A percentile compares a stretch with the other conserved stretches of the same genome.
phyloP scores from a whole-genome alignment of 768 basidiomycete genomes.

The Sistotremastrum suecicum region DNA sequence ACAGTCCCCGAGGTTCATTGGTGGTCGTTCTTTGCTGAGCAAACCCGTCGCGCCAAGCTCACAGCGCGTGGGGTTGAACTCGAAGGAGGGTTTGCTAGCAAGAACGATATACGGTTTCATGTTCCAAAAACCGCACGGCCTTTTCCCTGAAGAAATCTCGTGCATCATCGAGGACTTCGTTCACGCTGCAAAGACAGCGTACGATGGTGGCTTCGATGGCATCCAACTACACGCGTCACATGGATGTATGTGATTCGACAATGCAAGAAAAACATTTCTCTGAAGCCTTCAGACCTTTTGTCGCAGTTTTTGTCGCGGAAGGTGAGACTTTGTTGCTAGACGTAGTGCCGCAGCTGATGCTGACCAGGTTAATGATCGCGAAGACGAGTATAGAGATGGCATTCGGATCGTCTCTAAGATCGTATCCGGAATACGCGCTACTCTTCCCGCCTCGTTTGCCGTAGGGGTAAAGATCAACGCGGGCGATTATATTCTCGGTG shows the following conservation, averaged over 20 bases:
- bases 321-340: slow-evolving; percentile 21
- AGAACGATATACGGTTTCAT: slow-evolving; percentile 28
- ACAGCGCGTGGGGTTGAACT: slow-evolving; percentile 10
- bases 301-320: slow-evolving; percentile 66
- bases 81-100: slow-evolving; percentile 17
- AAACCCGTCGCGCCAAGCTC: slow-evolving; percentile 63
- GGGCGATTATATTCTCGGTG: slow-evolving; percentile 46
- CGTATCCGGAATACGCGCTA: slow-evolving; percentile 36
- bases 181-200: slow-evolving; percentile 48
- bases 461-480: slow-evolving; percentile 73
- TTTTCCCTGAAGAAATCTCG: slow-evolving; percentile 48
- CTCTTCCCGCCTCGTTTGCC: slow-evolving; percentile 43
- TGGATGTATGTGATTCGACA: slow-evolving; percentile 38
- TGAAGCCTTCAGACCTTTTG: slow-evolving; percentile 44
- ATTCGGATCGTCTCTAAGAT: slow-evolving; percentile 48
- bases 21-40: slow-evolving; percentile 46
- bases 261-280: neutral
- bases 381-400: slow-evolving; percentile 43
- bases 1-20: slow-evolving; percentile 63
- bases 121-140: slow-evolving; percentile 50
- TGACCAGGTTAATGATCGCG: slow-evolving; percentile 34
- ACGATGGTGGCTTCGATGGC: slow-evolving; percentile 68
- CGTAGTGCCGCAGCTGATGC: neutral
- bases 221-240: slow-evolving; percentile 76
- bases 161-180: slow-evolving; percentile 49